A percentile compares a stretch with the other conserved stretches of the same genome.
These are phyloP conservation scores for Trypanosoma boissoni DNA, from an alignment of 208 protist species.

Conservation along the genomic window DNA sequence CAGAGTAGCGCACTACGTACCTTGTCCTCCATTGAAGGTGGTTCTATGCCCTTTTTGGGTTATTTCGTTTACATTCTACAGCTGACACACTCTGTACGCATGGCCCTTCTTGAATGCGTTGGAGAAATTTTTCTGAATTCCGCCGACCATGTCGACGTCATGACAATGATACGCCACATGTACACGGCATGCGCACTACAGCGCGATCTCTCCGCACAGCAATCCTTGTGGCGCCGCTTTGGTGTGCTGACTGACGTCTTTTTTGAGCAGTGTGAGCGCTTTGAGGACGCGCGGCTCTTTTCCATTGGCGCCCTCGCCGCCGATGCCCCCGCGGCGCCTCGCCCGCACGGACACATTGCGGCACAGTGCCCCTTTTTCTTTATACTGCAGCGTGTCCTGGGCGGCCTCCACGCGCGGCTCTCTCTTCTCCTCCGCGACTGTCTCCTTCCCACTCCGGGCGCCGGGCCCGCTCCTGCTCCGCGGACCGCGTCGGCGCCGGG, in stretches of 20 bases:
- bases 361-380: constrained; percentile 57
- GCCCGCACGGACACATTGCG: no score
- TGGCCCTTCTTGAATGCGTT: constrained; percentile 49
- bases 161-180: constrained; percentile 46
- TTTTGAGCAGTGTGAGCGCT: constrained; percentile 23
- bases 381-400: constrained; percentile 58
- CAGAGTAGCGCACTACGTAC: constrained; percentile 38
- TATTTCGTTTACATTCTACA: constrained; percentile 73
- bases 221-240: constrained; percentile 43
- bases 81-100: constrained; percentile 37
- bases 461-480: constrained; percentile 17
- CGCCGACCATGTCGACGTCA: constrained; percentile 50
- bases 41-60: constrained; percentile 38
- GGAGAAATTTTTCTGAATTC: constrained; percentile 66
- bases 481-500: no score
- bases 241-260: constrained; percentile 34
- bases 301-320: neutral
- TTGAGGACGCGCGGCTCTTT: constrained; percentile 17
- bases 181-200: constrained; percentile 38
- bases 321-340: constrained; percentile 6
- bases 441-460: constrained; percentile 16
- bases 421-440: constrained; percentile 64
- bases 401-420: constrained; percentile 54
- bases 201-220: constrained; percentile 43
- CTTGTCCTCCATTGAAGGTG: constrained; percentile 34